Evolutionary conservation across 129 eudicot genomes (phyloP), one percentile per base, ranked within the genome.

Genomic region (Flaveria bidentis): DNA sequence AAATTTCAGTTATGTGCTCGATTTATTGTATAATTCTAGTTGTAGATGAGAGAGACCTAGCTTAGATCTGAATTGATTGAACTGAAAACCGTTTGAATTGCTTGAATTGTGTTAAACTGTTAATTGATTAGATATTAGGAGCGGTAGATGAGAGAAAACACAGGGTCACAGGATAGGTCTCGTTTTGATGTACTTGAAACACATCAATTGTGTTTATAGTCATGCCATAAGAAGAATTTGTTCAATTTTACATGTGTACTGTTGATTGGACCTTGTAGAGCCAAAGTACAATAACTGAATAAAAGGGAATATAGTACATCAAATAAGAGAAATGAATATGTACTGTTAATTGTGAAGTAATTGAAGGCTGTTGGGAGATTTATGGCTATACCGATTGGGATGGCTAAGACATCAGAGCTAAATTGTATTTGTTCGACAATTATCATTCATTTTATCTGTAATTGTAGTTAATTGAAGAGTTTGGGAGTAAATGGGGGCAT

Each of bases 61-160:
- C 45, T 51, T 70, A 22, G 57, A 13, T 71, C 26, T 77, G 33
- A 28, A n/a, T 16, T 6, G 15, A 57, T 25, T 69, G 69, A 69
- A 49, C 61, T 28, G 53, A 36, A 78, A n/a, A 67, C 33, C 30
- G 44, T 28, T 15, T 69, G 11, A n/a, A 58, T 16, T 60, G 71
- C 42, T 78, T 60, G 51, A 13, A 30, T 69, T 55, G 49, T 69
- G 25, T 8, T 20, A 20, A 20, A 20, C 22, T 20, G 22, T 20
- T 28, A 23, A 18, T 49, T 51, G 28, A 13, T 46, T 58, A 46
- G 51, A 45, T 45, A 69, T 14, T 57, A 46, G 41, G 41, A 62
- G 46, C 13, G 6, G 47, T 25, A 6, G 25, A 49, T 66, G 73
- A 76, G 51, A 18, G 26, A 64, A 50, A 52, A 64, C 41, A 15